Evolutionary conservation across 2,329 filamentous ascomycete genomes (phyloP).

Genomic region (Colletotrichum sp.): DNA sequence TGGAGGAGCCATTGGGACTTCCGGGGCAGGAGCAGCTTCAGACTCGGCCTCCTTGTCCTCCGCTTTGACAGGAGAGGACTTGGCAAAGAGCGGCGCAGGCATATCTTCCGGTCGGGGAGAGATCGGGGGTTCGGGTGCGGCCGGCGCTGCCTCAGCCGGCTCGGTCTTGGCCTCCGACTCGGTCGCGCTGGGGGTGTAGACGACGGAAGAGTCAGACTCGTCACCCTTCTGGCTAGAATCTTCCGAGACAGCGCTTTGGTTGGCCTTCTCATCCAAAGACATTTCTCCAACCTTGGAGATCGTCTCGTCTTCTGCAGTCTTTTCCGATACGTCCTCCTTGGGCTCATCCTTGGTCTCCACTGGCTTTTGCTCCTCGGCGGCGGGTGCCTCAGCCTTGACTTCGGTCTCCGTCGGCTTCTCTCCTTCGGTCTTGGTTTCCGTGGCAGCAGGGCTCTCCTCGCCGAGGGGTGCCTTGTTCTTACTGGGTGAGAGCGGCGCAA

Average conservation of each 20-base stretch:
- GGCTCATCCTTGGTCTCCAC: not conserved
- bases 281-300: conserved; percentile 9
- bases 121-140: conserved; percentile 26
- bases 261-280: conserved; percentile 12
- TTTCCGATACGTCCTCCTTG: not conserved
- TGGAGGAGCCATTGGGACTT: not conserved
- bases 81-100: conserved; percentile 69
- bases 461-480: conserved; percentile 32
- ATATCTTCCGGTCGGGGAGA: conserved; percentile 69
- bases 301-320: not conserved
- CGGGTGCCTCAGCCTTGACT: not conserved
- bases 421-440: conserved; percentile 10
- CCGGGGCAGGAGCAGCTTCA: conserved; percentile 27
- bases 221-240: conserved; percentile 23
- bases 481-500: conserved; percentile 62
- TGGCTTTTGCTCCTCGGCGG: not conserved
- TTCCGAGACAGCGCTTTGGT: not conserved
- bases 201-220: conserved; percentile 28
- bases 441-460: conserved; percentile 18
- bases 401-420: conserved; percentile 5
- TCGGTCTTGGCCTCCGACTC: conserved; percentile 13
- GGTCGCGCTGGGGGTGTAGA: conserved; percentile 23
- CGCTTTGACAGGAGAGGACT: conserved; percentile 23
- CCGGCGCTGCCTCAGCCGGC: not conserved
- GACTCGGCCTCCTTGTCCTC: conserved; percentile 9